phyloP scores from a whole-genome alignment of 345 rosid species.

The Boechera retrofracta region DNA sequence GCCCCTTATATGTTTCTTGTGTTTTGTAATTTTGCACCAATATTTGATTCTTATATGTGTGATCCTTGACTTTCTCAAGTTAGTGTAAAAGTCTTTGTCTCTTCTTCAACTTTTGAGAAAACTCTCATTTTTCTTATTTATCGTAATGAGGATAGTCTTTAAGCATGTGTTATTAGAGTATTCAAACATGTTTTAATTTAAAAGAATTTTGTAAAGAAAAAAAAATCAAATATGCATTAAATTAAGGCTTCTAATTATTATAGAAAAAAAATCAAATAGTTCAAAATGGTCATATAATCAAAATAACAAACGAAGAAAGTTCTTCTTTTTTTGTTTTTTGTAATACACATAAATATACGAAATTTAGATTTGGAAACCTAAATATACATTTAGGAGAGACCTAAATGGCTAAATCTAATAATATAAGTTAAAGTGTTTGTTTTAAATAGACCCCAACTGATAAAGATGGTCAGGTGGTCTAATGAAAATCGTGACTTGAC shows the following conservation, averaged over 20 bases:
- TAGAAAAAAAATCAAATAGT: background rate
- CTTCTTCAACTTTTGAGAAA: constrained; percentile 10
- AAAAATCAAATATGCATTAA: background rate
- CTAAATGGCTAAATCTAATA: constrained; percentile 1
- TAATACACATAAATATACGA: background rate
- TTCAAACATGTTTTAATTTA: background rate
- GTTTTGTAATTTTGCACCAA: background rate
- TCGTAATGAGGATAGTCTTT: background rate
- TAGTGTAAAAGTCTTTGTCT: constrained; percentile 19
- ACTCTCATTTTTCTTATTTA: background rate
- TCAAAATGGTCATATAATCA: background rate
- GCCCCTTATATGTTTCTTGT: background rate
- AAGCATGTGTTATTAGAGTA: background rate
- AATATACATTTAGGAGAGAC: background rate
- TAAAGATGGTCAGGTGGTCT: constrained; percentile 33
- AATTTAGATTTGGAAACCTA: too few relatives aligned
- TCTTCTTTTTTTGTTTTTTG: background rate
- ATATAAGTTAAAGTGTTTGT: background rate
- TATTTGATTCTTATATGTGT: constrained; percentile 10
- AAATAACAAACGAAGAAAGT: too few relatives aligned
- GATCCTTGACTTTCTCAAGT: constrained; percentile 1
- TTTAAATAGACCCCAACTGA: constrained; percentile 29
- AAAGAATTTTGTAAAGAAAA: background rate
- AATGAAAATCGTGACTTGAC: constrained; percentile 43
- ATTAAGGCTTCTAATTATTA: background rate